phyloP scores from a whole-genome alignment of 2,329 filamentous ascomycete species.

The Epichloe sibirici region DNA sequence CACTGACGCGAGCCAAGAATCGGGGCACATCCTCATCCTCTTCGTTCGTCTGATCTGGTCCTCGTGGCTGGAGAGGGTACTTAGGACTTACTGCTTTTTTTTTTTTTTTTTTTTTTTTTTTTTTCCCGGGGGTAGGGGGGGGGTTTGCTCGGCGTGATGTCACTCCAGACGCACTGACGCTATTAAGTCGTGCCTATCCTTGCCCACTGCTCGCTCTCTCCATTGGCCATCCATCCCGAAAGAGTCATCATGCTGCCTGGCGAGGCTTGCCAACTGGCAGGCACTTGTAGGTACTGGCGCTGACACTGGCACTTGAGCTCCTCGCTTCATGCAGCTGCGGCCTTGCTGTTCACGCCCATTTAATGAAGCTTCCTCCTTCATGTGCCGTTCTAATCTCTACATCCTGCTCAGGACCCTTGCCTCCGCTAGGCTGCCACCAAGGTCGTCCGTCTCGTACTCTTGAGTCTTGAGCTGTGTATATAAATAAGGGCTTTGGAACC shows the following conservation, averaged over 20 bases:
- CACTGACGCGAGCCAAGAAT: not conserved
- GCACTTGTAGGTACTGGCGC: not conserved
- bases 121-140: accelerated
- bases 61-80: too few species aligned
- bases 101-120: too few species aligned
- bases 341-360: too few species aligned
- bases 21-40: not conserved
- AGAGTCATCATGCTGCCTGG: not conserved
- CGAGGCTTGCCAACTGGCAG: not conserved
- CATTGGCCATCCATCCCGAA: not conserved
- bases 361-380: too few species aligned
- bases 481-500: not conserved
- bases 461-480: not conserved
- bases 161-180: too few species aligned
- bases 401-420: not conserved
- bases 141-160: too few species aligned
- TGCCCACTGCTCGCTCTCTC: not conserved
- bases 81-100: too few species aligned
- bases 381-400: too few species aligned
- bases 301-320: not conserved
- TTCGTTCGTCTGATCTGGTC: too few species aligned
- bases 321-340: not conserved
- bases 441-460: not conserved
- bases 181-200: not conserved
- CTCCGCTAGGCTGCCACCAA: not conserved